Conservation (phyloP, 306 rosid species). For the Astragalus glycyphyllos region DNA sequence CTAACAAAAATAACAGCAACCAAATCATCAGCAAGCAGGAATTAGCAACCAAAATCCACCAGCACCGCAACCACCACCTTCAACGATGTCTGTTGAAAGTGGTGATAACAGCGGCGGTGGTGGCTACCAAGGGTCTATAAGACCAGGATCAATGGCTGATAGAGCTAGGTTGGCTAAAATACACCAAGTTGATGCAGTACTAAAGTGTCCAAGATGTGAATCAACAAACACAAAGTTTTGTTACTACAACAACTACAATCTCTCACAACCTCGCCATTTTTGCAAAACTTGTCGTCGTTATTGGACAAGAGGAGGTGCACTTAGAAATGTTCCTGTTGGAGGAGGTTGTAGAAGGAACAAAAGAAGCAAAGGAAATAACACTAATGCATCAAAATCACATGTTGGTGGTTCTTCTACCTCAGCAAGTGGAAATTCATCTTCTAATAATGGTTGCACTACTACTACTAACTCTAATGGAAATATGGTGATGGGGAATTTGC, state of each 20-base stretch:
- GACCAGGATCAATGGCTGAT: slow-evolving; percentile 78
- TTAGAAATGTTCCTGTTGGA: slow-evolving; percentile 87
- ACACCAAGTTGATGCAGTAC: slow-evolving; percentile 57
- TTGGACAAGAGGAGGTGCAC: slow-evolving; percentile 92
- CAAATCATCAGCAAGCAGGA: slow-evolving; percentile 41
- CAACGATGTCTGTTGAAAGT: not conserved
- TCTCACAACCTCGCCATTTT: slow-evolving; percentile 86
- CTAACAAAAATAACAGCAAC: slow-evolving; percentile 40
- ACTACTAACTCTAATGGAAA: slow-evolving; percentile 35
- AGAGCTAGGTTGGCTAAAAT: slow-evolving; percentile 71
- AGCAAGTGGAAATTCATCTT: slow-evolving; percentile 50
- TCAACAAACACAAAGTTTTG: slow-evolving; percentile 88
- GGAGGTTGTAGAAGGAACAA: slow-evolving; percentile 89
- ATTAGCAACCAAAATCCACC: slow-evolving; percentile 43
- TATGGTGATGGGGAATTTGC: slow-evolving; percentile 49
- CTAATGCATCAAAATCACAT: slow-evolving; percentile 48
- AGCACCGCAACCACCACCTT: slow-evolving; percentile 28
- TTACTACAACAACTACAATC: slow-evolving; percentile 85
- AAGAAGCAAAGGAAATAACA: slow-evolving; percentile 57
- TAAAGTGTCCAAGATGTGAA: slow-evolving; percentile 89
- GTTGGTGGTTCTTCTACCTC: slow-evolving; percentile 58
- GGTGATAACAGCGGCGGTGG: slow-evolving; percentile 24
- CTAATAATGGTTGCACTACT: slow-evolving; percentile 53
- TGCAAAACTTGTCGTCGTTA: slow-evolving; percentile 92
- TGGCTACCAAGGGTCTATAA: slow-evolving; percentile 45